Conservation (phyloP, 345 rosid species). For the rapeseed (Brassica napus) region Da-Ae NC_063440.1:10586501-10587000, state of each 20-base stretch:
- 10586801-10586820: slow-evolving; percentile 83
- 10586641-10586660: slow-evolving; percentile 53
- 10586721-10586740: slow-evolving; percentile 65
- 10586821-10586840: slow-evolving; percentile 94
- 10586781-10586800: slow-evolving; percentile 63
- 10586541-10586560: not conserved
- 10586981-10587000: slow-evolving; percentile 41
- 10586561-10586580: not conserved
- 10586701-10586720: slow-evolving; percentile 69
- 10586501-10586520: slow-evolving; percentile 97
- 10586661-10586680: slow-evolving; percentile 80
- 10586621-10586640: not conserved
- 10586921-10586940: slow-evolving; percentile 74
- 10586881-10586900: slow-evolving; percentile 98
- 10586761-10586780: slow-evolving; percentile 58
- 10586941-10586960: slow-evolving; percentile 42
- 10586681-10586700: slow-evolving; percentile 66
- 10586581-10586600: not conserved
- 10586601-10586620: not conserved
- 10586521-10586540: slow-evolving; percentile 54
- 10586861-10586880: slow-evolving; percentile 78
- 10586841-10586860: slow-evolving; percentile 62
- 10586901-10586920: slow-evolving; percentile 98
- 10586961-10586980: slow-evolving; percentile 31
- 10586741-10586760: slow-evolving; percentile 62